These are phyloP conservation scores for Ustilago cynodontis DNA, from an alignment of 1,284 basidiomycete species.

Conservation along the genomic window DNA sequence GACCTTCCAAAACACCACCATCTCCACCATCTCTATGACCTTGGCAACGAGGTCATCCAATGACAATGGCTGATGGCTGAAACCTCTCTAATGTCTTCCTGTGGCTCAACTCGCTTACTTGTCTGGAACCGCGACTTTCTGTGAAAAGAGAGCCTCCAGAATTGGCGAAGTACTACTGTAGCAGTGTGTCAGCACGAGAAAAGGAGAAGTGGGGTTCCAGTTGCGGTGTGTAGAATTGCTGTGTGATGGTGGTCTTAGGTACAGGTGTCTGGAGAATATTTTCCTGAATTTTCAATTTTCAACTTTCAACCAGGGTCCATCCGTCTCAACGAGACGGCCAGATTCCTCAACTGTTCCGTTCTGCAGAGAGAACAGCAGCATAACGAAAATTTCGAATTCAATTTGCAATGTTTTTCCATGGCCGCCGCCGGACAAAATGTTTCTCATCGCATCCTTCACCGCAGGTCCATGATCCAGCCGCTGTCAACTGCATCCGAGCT, in stretches of 20 bases:
- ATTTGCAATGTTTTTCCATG: constrained; percentile 3
- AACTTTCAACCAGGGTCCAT: no score
- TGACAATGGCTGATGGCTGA: no score
- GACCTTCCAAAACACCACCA: no score
- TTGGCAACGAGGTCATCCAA: no score
- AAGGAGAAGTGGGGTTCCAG: neutral
- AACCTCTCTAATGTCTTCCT: neutral
- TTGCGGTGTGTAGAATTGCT: no score
- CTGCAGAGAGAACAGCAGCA: neutral
- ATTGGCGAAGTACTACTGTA: neutral
- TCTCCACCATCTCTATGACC: no score
- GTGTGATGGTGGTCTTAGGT: no score
- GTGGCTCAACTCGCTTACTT: constrained; percentile 19
- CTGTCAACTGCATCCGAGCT: constrained; percentile 18
- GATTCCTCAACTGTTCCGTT: no score
- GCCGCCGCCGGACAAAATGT: constrained; percentile 16
- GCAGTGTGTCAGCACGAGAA: neutral
- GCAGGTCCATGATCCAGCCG: constrained; percentile 6
- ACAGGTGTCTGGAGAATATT: no score
- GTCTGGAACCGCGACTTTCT: constrained; percentile 6
- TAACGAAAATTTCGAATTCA: constrained; percentile 16
- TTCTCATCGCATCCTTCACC: constrained; percentile 3
- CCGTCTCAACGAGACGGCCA: no score
- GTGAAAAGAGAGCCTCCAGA: neutral
- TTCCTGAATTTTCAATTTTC: no score